Percentiles rank a stretch among this genome's conserved stretches.
These are phyloP conservation scores for Alternaria sp. DNA, from an alignment of 2,329 filamentous ascomycete species.

Conservation along the genomic window DNA sequence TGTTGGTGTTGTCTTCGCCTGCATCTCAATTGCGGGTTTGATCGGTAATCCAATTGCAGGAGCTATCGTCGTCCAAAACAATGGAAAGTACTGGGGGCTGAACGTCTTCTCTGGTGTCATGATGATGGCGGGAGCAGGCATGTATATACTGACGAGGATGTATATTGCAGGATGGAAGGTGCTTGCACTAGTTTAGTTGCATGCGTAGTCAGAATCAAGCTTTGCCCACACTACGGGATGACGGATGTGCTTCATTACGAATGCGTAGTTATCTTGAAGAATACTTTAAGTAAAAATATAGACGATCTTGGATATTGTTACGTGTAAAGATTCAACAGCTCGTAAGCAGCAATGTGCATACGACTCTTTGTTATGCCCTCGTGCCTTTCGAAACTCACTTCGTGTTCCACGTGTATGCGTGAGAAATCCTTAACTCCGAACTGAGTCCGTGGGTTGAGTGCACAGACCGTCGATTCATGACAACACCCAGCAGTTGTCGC, in stretches of 20 bases:
- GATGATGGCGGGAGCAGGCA: constrained; percentile 52
- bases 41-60: constrained; percentile 58
- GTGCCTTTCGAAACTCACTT: background rate
- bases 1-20: constrained; percentile 58
- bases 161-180: constrained; percentile 35
- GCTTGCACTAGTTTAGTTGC: background rate
- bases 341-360: background rate
- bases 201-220: background rate
- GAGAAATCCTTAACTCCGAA: background rate
- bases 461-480: background rate
- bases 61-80: constrained; percentile 56
- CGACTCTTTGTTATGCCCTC: background rate
- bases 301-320: background rate
- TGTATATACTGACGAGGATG: constrained; percentile 39
- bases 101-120: constrained; percentile 70
- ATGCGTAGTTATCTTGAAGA: background rate
- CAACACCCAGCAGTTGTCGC: background rate
- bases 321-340: background rate
- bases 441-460: background rate
- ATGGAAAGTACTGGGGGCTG: constrained; percentile 63
- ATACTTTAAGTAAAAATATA: background rate
- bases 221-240: background rate
- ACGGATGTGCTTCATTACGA: background rate
- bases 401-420: background rate
- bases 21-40: constrained; percentile 54